Evolutionary conservation across 768 basidiomycete genomes (phyloP), one percentile per base, ranked within the genome.

Genomic region (Pulveroboletus frians): DNA sequence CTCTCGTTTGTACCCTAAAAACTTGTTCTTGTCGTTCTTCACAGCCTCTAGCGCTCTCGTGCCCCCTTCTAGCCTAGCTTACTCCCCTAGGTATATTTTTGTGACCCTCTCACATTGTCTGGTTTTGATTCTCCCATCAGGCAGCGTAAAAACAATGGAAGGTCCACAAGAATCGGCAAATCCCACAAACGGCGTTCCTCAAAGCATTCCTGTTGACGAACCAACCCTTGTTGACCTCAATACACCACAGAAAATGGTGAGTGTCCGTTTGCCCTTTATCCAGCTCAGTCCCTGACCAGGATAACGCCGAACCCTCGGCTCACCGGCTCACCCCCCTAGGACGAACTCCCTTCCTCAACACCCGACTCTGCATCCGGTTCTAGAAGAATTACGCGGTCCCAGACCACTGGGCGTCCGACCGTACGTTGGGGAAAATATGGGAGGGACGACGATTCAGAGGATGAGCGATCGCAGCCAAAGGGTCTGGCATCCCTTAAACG

Each of bases 391-490:
- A 67, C 66, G 38, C 66, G 66, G 58, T 69, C 66, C 0, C 66
- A 67, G 55, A 67, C 66, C 1, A 65, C 68, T 9, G 59, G 66
- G 15, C 68, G 66, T 42, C 66, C 66, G 2, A 59, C 66, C 18
- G 55, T 69, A 9, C 66, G 66, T 36, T 67, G 66, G 68, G 66
- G 66, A 9, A 67, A 69, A 49, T 60, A 62, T 18, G 47, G 64
- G 15, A 67, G 34, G 42, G 66, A 65, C 1, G 64, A 66, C 52
- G 68, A 68, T 17, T 3, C 55, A 17, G 66, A 68, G 2, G 61
- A 54, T 18, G 61, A 61, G 37, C 47, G 21, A 53, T 48, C 46
- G 18, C 50, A 48, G 13, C 39, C 17, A 13, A 58, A 44, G 59
- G 48, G 47, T 47, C 47, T 26, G 40, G 59, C 49, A 47, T 43